Evolutionary conservation across 2,329 filamentous ascomycete genomes (phyloP).

Genomic region (Talaromyces rugulosus): DNA sequence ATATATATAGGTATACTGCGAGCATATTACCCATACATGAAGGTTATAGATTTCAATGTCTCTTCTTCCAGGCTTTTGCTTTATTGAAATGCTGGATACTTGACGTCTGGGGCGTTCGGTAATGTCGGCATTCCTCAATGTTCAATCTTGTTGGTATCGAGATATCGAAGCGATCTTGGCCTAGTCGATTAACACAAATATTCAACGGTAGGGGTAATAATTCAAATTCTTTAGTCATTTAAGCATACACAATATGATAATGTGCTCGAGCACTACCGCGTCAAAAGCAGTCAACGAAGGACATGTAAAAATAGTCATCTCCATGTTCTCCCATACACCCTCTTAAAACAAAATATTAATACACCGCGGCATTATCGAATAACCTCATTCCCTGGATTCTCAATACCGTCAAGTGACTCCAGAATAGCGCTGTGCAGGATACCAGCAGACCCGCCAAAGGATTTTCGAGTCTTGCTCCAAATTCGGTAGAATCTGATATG

Average conservation of each 20-base stretch:
- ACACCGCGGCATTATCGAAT: slow-evolving; percentile 54
- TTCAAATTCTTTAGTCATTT: neutral
- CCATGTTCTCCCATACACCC: neutral
- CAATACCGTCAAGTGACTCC: slow-evolving; percentile 74
- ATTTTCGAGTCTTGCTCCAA: slow-evolving; percentile 65
- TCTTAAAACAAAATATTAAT: neutral
- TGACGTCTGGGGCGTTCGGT: no score
- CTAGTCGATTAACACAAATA: neutral
- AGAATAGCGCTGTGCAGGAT: slow-evolving; percentile 80
- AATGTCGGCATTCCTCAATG: no score
- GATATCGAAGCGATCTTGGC: neutral
- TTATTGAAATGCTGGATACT: no score
- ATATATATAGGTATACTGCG: slow-evolving; percentile 7
- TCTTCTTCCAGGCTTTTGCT: neutral
- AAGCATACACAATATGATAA: neutral
- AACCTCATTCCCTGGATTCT: slow-evolving; percentile 51
- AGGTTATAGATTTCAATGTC: neutral
- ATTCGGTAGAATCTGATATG: slow-evolving; percentile 95
- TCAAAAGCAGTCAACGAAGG: neutral
- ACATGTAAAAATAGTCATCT: neutral
- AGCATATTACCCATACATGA: neutral
- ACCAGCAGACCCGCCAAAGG: slow-evolving; percentile 51
- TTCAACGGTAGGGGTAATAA: neutral
- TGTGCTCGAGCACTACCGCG: neutral
- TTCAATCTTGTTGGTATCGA: neutral